A percentile compares a stretch with the other conserved stretches of the same genome.
Evolutionary conservation across 495 filamentous ascomycete genomes (phyloP).

Genomic region (Penicillium parvum): DNA sequence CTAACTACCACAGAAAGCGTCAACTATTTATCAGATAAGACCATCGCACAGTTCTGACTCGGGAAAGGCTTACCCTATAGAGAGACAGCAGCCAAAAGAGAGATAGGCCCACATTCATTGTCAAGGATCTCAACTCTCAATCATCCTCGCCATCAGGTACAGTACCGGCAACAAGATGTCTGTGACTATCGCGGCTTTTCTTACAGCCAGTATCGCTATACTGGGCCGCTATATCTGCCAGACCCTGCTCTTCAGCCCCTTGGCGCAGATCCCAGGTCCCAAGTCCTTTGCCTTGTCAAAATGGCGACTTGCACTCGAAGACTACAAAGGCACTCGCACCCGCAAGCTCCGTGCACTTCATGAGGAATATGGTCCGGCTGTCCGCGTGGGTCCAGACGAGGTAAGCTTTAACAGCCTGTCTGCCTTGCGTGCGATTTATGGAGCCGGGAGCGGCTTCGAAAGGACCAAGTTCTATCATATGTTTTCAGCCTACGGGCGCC

Average conservation of each 20-base stretch:
- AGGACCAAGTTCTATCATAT: constrained; percentile 37
- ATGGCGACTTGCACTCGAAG: constrained; percentile 24
- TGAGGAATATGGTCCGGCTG: constrained; percentile 31
- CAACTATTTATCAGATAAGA: no score
- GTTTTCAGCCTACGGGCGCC: constrained; percentile 37
- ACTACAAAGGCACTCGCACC: constrained; percentile 31
- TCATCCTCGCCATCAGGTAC: no score
- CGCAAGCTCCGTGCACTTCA: constrained; percentile 28
- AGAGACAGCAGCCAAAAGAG: no score
- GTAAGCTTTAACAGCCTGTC: constrained; percentile 31
- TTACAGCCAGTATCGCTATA: no score
- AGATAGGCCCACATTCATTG: no score
- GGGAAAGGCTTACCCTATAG: no score
- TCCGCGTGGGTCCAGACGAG: constrained; percentile 41
- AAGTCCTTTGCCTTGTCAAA: constrained; percentile 23
- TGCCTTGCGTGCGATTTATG: constrained; percentile 33
- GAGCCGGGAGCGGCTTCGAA: constrained; percentile 37
- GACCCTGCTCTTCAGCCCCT: not conserved
- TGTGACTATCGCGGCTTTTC: no score
- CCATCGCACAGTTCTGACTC: no score
- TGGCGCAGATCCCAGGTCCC: constrained; percentile 23
- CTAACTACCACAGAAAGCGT: no score
- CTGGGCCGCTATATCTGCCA: no score
- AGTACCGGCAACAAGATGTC: no score
- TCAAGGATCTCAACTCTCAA: no score